These are phyloP conservation scores for Plasmopara halstedii DNA, from an alignment of 352 stramenopile species.

Conservation along the genomic window DNA sequence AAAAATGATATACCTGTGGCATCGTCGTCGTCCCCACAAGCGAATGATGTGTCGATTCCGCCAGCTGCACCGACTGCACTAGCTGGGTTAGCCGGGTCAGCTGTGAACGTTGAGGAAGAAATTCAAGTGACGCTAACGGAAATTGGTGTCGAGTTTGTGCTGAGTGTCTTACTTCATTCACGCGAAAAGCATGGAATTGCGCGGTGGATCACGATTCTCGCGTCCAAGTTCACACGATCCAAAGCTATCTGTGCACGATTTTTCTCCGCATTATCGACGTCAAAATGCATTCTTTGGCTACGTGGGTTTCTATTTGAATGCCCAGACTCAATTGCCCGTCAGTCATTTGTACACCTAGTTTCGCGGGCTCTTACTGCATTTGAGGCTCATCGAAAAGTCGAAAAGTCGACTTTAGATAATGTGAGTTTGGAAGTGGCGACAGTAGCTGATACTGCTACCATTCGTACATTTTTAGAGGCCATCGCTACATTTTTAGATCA, in stretches of 20 bases:
- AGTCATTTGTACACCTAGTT: slow-evolving; percentile 82
- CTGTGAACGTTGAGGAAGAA: slow-evolving; percentile 31
- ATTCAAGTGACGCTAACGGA: slow-evolving; percentile 65
- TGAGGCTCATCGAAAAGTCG: slow-evolving; percentile 42
- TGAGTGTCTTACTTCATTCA: slow-evolving; percentile 84
- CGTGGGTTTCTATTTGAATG: slow-evolving; percentile 75
- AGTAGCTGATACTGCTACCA: slow-evolving; percentile 16
- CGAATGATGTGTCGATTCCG: slow-evolving; percentile 3
- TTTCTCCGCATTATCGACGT: slow-evolving; percentile 47
- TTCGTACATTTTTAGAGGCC: slow-evolving; percentile 38
- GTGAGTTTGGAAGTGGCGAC: slow-evolving; percentile 12
- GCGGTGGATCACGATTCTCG: slow-evolving; percentile 72
- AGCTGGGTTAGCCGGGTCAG: slow-evolving; percentile 13
- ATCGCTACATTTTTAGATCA: slow-evolving; percentile 63
- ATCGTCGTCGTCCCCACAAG: slow-evolving; percentile 8
- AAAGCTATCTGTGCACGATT: slow-evolving; percentile 66
- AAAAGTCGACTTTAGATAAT: slow-evolving; percentile 19
- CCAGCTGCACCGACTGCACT: slow-evolving; percentile 20
- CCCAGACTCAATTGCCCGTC: slow-evolving; percentile 74
- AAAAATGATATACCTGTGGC: slow-evolving; percentile 16
- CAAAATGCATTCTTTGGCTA: slow-evolving; percentile 55
- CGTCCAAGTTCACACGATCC: slow-evolving; percentile 61
- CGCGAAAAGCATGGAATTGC: slow-evolving; percentile 83
- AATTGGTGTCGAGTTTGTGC: slow-evolving; percentile 82
- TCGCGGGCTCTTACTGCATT: slow-evolving; percentile 64